Evolutionary conservation across 1,284 basidiomycete species (phyloP), one percentile per base, ranked within the genome.

Genomic region (Puccinia triticina): DNA sequence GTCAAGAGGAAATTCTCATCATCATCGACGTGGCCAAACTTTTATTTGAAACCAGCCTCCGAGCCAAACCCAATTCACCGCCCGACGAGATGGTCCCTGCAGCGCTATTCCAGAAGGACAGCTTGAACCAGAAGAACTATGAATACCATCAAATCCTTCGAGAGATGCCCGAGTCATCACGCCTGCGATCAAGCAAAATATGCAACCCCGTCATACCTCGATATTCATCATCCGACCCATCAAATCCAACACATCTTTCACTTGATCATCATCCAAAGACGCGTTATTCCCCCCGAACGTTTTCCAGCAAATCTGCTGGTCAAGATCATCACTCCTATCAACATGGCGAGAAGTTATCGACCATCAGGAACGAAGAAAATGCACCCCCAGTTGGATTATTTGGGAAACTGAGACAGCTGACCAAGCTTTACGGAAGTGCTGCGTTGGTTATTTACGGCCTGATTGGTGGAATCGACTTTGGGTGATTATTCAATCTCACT

Each of bases 341-440:
- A 21, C n/a, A 46, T 16, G 43, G 26, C 23, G 43, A 71, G 32
- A 71, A 50, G n/a, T 48, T 21, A 12, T 50, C 43, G 1, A 12
- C 7, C 29, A 26, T 50, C n/a, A 46, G 40, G 29, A 14, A 40
- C 34, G 37, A 21, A 14, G 69, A 66, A 23, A 34, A 18, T 7
- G 18, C 61, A 2, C n/a, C 69, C 12, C 69, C 43, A 12, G 69
- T 50, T 23, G 77, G 77, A 57, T 71, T 80, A n/a, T 80, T 80
- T 59, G 77, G 77, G 26, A 80, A 92, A 23, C 90, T 97, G 55
- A 96, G 93, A 87, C 90, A 92, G 85, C 92, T 97, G 83, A 92
- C 96, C 84, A 95, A 93, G 86, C 91, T 93, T 8, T 96, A 98
- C 86, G 95, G 95, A 46, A 94, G 93, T 92, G 95, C 95, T 86